These are phyloP conservation scores for Fragilaria crotonensis DNA, from an alignment of 108 stramenopile species.

Conservation along the genomic window DNA sequence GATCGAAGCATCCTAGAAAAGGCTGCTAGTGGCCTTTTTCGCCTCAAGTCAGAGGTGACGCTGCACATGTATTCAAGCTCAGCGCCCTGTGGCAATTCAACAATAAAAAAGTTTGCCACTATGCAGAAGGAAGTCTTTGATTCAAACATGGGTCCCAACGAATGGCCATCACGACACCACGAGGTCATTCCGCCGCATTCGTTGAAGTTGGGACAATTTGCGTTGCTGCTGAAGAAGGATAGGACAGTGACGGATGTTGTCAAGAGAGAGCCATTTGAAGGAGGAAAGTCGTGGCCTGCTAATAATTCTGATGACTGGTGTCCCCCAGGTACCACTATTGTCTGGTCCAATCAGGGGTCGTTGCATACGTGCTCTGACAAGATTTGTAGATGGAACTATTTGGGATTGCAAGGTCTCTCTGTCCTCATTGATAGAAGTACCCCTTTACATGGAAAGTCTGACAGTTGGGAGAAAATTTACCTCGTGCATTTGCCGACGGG, in stretches of 20 bases:
- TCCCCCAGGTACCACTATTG: slow-evolving; percentile 73
- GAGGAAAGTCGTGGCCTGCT: slow-evolving; percentile 56
- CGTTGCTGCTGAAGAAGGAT: slow-evolving; percentile 72
- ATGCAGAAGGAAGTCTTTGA: slow-evolving; percentile 70
- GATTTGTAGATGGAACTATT: slow-evolving; percentile 72
- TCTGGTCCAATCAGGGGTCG: slow-evolving; percentile 30
- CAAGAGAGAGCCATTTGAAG: not conserved
- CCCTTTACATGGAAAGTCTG: slow-evolving; percentile 53
- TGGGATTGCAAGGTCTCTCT: slow-evolving; percentile 78
- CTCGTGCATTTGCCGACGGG: slow-evolving; percentile 52
- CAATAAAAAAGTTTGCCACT: slow-evolving; percentile 75
- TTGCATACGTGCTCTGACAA: slow-evolving; percentile 75
- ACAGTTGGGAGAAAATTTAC: slow-evolving; percentile 81
- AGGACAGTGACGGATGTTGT: not conserved
- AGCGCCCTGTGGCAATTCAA: slow-evolving; percentile 84
- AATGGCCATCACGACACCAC: slow-evolving; percentile 61
- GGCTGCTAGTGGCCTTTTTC: slow-evolving; percentile 10
- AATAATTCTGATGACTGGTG: slow-evolving; percentile 65
- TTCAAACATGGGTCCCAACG: slow-evolving; percentile 47
- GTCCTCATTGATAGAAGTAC: slow-evolving; percentile 40
- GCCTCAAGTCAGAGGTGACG: slow-evolving; percentile 48
- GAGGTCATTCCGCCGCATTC: slow-evolving; percentile 52
- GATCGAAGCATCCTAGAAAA: not conserved
- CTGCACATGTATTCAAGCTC: slow-evolving; percentile 78
- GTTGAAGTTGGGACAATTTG: slow-evolving; percentile 61